Conservation (phyloP, 179 eudicot genomes). For the Spinacia oleracea region DNA sequence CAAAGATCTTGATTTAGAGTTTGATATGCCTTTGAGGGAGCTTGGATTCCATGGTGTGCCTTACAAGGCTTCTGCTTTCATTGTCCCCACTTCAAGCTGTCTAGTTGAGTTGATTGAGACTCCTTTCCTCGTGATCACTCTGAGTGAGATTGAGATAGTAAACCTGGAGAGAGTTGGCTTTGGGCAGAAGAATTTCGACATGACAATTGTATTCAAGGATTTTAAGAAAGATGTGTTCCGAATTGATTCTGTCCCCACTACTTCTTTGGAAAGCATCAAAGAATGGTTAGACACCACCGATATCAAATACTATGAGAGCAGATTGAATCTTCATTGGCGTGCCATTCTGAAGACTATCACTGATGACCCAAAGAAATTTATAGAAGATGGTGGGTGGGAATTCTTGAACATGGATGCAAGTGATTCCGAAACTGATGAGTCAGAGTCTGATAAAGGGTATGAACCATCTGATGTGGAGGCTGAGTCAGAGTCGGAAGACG, state of each 20-base stretch:
- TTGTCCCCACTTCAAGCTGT: slow-evolving; percentile 88
- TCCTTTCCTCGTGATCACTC: slow-evolving; percentile 68
- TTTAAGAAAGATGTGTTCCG: slow-evolving; percentile 81
- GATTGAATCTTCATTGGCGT: slow-evolving; percentile 84
- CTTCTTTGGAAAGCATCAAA: slow-evolving; percentile 78
- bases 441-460: slow-evolving; percentile 76
- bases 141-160: slow-evolving; percentile 81
- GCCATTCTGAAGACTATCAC: slow-evolving; percentile 75
- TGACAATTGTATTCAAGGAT: slow-evolving; percentile 86
- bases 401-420: slow-evolving; percentile 79
- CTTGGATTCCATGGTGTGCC: slow-evolving; percentile 95
- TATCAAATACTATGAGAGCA: slow-evolving; percentile 84
- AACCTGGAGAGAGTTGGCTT: slow-evolving; percentile 84
- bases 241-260: slow-evolving; percentile 82
- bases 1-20: slow-evolving; percentile 69
- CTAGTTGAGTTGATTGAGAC: slow-evolving; percentile 80
- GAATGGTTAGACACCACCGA: slow-evolving; percentile 92
- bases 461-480: slow-evolving; percentile 80
- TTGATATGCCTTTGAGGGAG: slow-evolving; percentile 91
- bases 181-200: slow-evolving; percentile 89
- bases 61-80: slow-evolving; percentile 72
- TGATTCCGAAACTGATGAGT: slow-evolving; percentile 67
- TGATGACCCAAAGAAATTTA: slow-evolving; percentile 73
- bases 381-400: slow-evolving; percentile 93
- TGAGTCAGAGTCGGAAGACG: slow-evolving; percentile 81